Evolutionary conservation across 75 land plant genomes (phyloP), one percentile per base, ranked within the genome.

Genomic region (Cunninghamia lanceolata): DNA sequence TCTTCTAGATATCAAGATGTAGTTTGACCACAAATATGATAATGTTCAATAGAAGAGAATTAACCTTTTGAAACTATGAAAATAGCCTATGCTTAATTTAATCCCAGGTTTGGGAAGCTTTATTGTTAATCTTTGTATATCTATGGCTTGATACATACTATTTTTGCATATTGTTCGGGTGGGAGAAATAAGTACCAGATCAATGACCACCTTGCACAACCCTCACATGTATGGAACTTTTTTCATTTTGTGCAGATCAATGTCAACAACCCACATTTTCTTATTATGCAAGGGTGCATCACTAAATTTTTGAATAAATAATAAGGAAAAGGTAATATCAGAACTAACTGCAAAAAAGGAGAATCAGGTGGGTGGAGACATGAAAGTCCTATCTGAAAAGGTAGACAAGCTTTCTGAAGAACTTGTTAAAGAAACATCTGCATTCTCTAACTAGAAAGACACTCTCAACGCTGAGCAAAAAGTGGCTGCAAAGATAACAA

Each of bases 201-300:
- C 85, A 98, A 98, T 89, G 99, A 99, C 9, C 99, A 94, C 63
- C 95, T 95, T 86, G 97, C 99, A 0, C 99, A 98, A 90, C 99
- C 99, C 66, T 94, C 91, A 85, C 91, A 92, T 70, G 97, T 96
- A 32, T 97, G 95, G 85, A 98, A 92, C 28, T 96, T 96, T 66
- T 98, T 98, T 87, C 99, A 98, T 84, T 96, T 97, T 3, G 99
- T 98, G 82, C 99, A 98, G 93, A 92, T 98, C 7, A 98, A 98
- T 86, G 99, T 98, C 38, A 98, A 98, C 84, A 98, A 98, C 83
- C 99, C 99, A 13, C 99, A 98, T 88, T 98, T 98, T 88, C 95
- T 98, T 42, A 98, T 98, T 53, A 98, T 98, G 99, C 99, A 98
- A 98, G 99, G 99, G 54, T 95, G 99, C 56, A 96, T 98, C 43